Evolutionary conservation across 2,329 filamentous ascomycete species (phyloP).

Genomic region (Xylariales sp.): DNA sequence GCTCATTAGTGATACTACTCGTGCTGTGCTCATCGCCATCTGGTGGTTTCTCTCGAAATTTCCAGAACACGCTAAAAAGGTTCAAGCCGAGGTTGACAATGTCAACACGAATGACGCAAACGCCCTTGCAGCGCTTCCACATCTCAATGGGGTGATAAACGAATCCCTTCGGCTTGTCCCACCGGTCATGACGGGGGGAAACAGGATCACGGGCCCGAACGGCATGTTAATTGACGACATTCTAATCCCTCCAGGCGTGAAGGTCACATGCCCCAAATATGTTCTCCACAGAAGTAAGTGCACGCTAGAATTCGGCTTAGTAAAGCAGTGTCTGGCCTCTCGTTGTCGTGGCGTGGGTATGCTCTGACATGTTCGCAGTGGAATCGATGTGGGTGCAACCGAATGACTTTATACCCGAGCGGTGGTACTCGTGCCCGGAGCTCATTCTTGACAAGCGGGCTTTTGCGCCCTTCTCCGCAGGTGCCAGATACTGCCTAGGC

Average conservation of each 20-base stretch:
- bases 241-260: conserved; percentile 36
- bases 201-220: conserved; percentile 36
- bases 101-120: conserved; percentile 30
- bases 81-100: conserved; percentile 31
- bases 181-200: conserved; percentile 35
- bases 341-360: background rate
- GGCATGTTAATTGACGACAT: conserved; percentile 33
- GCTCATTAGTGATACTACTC: conserved; percentile 37
- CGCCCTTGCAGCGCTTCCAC: conserved; percentile 33
- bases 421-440: conserved; percentile 40
- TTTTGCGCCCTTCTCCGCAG: conserved; percentile 38
- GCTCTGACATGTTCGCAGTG: conserved; percentile 30
- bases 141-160: conserved; percentile 39
- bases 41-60: conserved; percentile 39
- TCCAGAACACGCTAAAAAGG: conserved; percentile 34
- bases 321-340: background rate
- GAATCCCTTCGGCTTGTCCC: conserved; percentile 37
- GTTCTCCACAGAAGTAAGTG: conserved; percentile 41
- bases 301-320: background rate
- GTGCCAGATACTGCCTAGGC: conserved; percentile 38
- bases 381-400: conserved; percentile 37
- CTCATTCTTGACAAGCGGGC: conserved; percentile 39
- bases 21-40: conserved; percentile 34
- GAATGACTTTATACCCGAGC: conserved; percentile 41
- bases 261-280: conserved; percentile 39